Percentiles rank a stretch among this genome's conserved stretches.
Evolutionary conservation across 2,329 filamentous ascomycete genomes (phyloP).

Genomic region (Fusarium protoensiforme): DNA sequence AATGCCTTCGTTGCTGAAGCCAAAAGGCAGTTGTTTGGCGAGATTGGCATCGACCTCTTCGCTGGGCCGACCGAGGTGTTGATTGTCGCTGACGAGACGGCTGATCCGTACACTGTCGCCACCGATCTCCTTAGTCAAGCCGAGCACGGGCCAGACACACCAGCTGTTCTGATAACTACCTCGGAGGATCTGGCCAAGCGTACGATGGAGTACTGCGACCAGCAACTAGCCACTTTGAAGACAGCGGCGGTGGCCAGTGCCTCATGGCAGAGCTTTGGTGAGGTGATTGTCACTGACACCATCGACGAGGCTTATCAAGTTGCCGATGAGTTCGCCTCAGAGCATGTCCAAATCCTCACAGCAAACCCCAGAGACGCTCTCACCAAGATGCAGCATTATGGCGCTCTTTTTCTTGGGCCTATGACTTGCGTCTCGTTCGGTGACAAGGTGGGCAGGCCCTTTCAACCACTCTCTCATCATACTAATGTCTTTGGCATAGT

Average conservation of each 20-base stretch:
- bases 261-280: conserved; percentile 18
- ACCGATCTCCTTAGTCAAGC: neutral
- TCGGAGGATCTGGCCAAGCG: neutral
- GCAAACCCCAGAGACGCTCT: conserved; percentile 14
- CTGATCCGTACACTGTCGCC: neutral
- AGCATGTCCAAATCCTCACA: conserved; percentile 25
- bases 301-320: conserved; percentile 19
- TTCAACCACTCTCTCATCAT: neutral
- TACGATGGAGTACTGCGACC: conserved; percentile 4
- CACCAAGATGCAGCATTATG: conserved; percentile 23
- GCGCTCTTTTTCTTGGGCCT: conserved; percentile 16
- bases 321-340: conserved; percentile 19
- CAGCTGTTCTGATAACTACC: neutral
- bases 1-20: conserved; percentile 30
- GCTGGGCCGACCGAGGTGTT: conserved; percentile 21
- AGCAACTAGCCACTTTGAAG: conserved; percentile 10
- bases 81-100: conserved; percentile 21
- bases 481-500: conserved; percentile 1
- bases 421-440: conserved; percentile 27
- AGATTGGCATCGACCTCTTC: conserved; percentile 23
- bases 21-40: conserved; percentile 23
- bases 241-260: conserved; percentile 11
- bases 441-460: conserved; percentile 13
- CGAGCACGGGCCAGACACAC: neutral
- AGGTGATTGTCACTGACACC: conserved; percentile 14